Base-by-base conservation (phyloP, 768 basidiomycete species). In the Tephrocybe sp. region DNA sequence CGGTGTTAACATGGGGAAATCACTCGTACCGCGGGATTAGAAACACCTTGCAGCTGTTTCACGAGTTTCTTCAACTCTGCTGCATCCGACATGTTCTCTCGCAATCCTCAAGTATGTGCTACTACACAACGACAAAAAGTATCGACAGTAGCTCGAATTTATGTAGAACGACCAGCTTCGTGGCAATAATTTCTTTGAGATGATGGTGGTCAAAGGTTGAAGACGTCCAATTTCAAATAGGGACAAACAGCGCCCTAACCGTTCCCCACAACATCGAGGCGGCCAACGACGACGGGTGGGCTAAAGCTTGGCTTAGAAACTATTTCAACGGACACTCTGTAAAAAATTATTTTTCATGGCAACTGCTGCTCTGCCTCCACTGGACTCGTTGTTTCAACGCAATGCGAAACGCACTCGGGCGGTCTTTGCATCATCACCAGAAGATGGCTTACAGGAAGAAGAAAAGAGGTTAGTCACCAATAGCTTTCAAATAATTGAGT, bases 51-150 rank as follows among this genome's bases (percentile, higher is more conserved):
- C 58, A 91, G 74, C 74, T 84, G 79, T 77, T 89, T 91, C 45
- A 86, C 87, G 67, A 87, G 82, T 68, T 81, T 84, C 77, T 83
- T 89, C 71, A 91, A 76, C 71, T 89, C 87, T 63, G 72, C 69
- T 65, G 76, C 72, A 52, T 73, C 72, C 60, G 76, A 70, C 76
- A 77, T 77, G 61, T 59, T 61, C 64, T 64, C 53, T 56, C 47
- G 46, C 52, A 51, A 56, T 50, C 58, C 56, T 60, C 60, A 64
- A 65, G 64, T 67, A 69, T 57, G 59, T 67, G 64, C 63, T 60
- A 67, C 51, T 72, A 69, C 68, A 67, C 44, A 46, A 47, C 50
- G 46, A 52, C 59, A 37, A 44, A 40, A 56, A 44, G 52, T 58
- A 60, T 53, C 52, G 34, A 60, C 35, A 52, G 43, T 57, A 57